Conservation (phyloP, 306 rosid species). For the Herpetospermum pedunculosum region DNA sequence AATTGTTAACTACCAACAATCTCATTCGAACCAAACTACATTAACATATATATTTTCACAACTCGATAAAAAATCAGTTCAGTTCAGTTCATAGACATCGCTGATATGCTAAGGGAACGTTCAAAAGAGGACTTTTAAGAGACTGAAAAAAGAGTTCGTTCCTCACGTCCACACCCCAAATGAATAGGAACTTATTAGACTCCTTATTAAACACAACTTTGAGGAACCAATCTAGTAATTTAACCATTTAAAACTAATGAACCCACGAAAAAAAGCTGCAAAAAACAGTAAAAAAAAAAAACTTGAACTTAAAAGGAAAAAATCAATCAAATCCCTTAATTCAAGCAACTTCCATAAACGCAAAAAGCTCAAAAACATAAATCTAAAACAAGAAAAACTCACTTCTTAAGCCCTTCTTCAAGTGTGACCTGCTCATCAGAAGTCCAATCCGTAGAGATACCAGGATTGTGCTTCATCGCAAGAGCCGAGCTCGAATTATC, state of each 20-base stretch:
- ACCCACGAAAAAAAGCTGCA: background rate
- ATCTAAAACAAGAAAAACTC: conserved; percentile 15
- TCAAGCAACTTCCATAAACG: background rate
- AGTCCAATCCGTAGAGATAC: conserved; percentile 75
- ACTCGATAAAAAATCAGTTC: background rate
- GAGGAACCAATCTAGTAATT: background rate
- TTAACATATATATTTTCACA: background rate
- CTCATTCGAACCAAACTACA: background rate
- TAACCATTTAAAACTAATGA: background rate
- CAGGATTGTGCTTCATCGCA: conserved; percentile 90
- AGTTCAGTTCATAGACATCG: background rate
- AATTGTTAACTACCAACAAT: background rate
- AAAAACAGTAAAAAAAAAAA: background rate
- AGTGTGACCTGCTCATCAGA: conserved; percentile 72
- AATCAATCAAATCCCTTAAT: background rate
- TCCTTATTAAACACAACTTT: background rate
- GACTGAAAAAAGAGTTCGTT: background rate
- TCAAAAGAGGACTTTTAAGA: background rate
- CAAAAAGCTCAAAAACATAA: background rate
- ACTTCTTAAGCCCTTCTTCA: conserved; percentile 77
- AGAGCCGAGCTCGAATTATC: conserved; percentile 46
- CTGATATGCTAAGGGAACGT: background rate
- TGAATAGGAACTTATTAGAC: background rate
- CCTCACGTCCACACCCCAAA: background rate
- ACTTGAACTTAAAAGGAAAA: background rate